Base-by-base conservation (phyloP, 176 grass and related monocot genomes). In the Triticum dicoccoides region DNA sequence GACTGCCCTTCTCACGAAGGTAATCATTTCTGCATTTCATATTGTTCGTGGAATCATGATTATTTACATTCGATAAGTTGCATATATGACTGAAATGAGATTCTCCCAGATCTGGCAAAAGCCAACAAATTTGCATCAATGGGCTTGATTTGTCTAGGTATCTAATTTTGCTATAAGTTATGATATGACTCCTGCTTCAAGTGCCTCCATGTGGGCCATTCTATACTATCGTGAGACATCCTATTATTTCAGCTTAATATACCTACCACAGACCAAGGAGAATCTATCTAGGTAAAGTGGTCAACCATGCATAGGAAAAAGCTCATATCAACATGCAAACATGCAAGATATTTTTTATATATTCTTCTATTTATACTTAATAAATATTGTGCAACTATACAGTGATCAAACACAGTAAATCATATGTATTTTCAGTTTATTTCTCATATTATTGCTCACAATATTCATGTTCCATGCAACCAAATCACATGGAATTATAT, bases 1-100 rank as follows among this genome's bases (percentile, higher is more conserved):
- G 75, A 65, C 80, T 98, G 56, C 96, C 96, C 78, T 96, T 96
- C 88, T 98, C 96, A 32, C 86, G 96, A 39, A 93, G 94, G 96
- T 96, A 91, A 69, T 47, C 9, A 80, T 79, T 79, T 88, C 30
- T 80, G 37, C 5, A 21, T 61, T 83, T 79, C 2, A 18, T 63
- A 12, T 87, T 44, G 4, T 11, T 61, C 5, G 9, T 73, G 44
- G 25, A 51, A 75, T 4, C 49, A 51, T 0, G 30, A 5, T 80
- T 45, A 37, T 84, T 41, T 62, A 39, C 25, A 74, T 23, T 78
- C 11, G 23, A 58, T 35, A 65, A 83, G 2, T 24, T 67, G 20
- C 67, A 61, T 78, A 65, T 80, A 17, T 59, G 45, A 80, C 14
- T 83, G 24, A 67, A 80, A 74, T 61, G 74, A 32, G 27, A 69